Percentiles rank a stretch among this genome's conserved stretches.
Conservation (phyloP, 139 green algal genomes). For the Pleodorina starrii region DNA sequence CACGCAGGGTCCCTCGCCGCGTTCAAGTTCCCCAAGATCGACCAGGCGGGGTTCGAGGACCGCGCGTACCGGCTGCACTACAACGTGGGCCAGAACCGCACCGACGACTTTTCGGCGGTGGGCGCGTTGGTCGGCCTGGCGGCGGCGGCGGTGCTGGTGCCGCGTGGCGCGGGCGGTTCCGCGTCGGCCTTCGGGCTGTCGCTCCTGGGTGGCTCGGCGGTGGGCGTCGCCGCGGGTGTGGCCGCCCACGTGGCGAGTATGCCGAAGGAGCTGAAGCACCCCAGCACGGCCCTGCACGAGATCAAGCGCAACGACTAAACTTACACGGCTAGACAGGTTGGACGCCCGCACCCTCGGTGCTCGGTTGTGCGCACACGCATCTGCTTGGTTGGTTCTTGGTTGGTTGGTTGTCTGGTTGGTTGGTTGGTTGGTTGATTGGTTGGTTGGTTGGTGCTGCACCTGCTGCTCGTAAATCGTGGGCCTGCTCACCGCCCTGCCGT, state of each 20-base stretch:
- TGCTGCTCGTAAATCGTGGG: no score
- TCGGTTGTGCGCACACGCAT: no score
- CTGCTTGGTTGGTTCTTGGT: no score
- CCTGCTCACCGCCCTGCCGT: no score
- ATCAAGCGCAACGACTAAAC: constrained; percentile 6
- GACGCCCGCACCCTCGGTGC: no score
- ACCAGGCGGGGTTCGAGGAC: constrained; percentile 69
- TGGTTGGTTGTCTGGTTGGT: no score
- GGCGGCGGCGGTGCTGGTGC: constrained; percentile 45
- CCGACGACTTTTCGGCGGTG: constrained; percentile 8
- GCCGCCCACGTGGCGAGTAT: constrained; percentile 60
- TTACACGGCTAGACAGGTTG: no score
- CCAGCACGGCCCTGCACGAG: constrained; percentile 59
- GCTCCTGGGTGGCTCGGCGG: constrained; percentile 59
- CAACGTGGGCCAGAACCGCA: constrained; percentile 53
- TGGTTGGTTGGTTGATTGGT: no score
- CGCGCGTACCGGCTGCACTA: constrained; percentile 75
- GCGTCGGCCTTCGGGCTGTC: not conserved
- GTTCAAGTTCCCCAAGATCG: constrained; percentile 58
- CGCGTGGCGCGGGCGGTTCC: not conserved
- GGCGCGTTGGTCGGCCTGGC: constrained; percentile 21
- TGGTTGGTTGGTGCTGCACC: no score
- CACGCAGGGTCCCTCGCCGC: constrained; percentile 48
- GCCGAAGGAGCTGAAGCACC: constrained; percentile 20
- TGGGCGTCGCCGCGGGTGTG: constrained; percentile 58